These are phyloP conservation scores for Cordyceps cateniannulata DNA, from an alignment of 2,329 filamentous ascomycete genomes.

Conservation along the genomic window DNA sequence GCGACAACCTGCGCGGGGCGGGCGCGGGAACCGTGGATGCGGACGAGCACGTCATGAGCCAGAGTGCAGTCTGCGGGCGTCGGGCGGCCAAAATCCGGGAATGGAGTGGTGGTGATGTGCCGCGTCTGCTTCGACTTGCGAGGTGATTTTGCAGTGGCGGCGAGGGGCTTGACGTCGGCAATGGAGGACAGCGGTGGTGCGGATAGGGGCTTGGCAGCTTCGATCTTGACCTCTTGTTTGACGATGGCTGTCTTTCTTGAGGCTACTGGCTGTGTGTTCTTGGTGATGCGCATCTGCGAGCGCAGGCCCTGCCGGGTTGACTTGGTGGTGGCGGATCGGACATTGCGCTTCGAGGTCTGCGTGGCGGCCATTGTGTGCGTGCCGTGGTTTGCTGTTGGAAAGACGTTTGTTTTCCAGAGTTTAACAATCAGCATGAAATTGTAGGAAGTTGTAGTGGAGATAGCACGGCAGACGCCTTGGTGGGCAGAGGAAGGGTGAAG, in stretches of 20 bases:
- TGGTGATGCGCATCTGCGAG: constrained; percentile 12
- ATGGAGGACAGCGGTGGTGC: neutral
- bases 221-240: neutral
- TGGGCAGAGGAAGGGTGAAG: neutral
- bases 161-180: neutral
- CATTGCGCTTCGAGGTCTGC: neutral
- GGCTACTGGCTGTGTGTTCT: neutral
- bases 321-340: neutral
- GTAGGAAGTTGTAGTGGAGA: neutral
- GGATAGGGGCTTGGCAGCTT: neutral
- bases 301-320: neutral
- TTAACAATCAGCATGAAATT: neutral
- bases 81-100: constrained; percentile 59
- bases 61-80: constrained; percentile 61
- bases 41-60: constrained; percentile 59
- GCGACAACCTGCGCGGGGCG: constrained; percentile 56
- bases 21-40: constrained; percentile 56
- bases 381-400: neutral
- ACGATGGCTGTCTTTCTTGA: neutral
- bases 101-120: constrained; percentile 43
- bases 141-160: neutral
- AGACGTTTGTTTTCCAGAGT: neutral
- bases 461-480: neutral
- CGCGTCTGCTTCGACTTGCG: constrained; percentile 2
- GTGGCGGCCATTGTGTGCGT: neutral